Evolutionary conservation across 177 flowering plant species (phyloP).

Genomic region (Vitis hybrid): DNA sequence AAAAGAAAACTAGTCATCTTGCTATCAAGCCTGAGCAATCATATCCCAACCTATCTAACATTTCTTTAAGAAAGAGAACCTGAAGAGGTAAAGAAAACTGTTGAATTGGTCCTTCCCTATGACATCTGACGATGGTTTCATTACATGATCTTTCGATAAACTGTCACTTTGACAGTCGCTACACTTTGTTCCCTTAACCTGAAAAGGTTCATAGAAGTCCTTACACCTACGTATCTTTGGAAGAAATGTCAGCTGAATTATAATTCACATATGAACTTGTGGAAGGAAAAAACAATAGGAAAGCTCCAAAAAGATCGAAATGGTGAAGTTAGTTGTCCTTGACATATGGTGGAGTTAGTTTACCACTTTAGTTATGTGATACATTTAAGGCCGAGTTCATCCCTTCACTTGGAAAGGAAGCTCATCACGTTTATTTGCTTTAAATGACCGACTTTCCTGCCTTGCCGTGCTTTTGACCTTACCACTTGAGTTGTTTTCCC

Average conservation of each 20-base stretch:
- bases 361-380: no score
- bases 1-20: not conserved
- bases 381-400: no score
- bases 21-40: not conserved
- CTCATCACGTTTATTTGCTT: no score
- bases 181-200: conserved; percentile 66
- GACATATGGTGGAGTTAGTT: no score
- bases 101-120: conserved; percentile 34
- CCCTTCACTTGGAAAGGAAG: no score
- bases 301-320: not conserved
- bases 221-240: conserved; percentile 6
- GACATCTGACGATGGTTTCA: conserved; percentile 51
- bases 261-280: not conserved
- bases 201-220: conserved; percentile 23
- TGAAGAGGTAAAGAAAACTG: not conserved
- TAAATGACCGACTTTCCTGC: no score
- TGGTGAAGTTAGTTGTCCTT: no score
- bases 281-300: conserved; percentile 1
- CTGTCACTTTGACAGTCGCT: conserved; percentile 88
- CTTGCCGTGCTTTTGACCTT: no score
- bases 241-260: not conserved
- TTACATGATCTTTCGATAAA: conserved; percentile 58
- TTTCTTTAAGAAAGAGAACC: not conserved
- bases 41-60: not conserved
- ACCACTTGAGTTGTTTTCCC: no score